These are phyloP conservation scores for Chrysosporium keratinophilum DNA, from an alignment of 2,329 filamentous ascomycete species.

Conservation along the genomic window DNA sequence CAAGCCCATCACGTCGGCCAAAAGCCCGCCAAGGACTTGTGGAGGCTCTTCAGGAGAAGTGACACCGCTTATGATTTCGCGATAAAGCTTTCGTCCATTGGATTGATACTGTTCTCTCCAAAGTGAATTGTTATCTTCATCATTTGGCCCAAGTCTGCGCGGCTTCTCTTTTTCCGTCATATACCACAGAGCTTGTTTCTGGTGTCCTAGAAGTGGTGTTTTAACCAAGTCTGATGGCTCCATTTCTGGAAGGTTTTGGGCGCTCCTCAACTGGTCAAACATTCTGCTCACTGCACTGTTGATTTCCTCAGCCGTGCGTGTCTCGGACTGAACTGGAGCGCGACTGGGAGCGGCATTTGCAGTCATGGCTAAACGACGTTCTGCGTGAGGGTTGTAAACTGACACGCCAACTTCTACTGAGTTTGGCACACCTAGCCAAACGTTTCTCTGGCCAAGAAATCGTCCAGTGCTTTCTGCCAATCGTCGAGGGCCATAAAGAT, in stretches of 20 bases:
- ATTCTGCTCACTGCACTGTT: conserved; percentile 73
- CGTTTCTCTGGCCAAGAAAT: conserved; percentile 53
- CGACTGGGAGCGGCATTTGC: conserved; percentile 21
- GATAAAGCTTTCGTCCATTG: conserved; percentile 54
- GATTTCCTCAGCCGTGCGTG: conserved; percentile 73
- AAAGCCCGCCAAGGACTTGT: conserved; percentile 60
- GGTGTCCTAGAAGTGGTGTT: conserved; percentile 66
- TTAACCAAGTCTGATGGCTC: conserved; percentile 53
- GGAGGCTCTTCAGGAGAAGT: conserved; percentile 50
- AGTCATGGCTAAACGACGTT: conserved; percentile 31
- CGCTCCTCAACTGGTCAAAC: conserved; percentile 72
- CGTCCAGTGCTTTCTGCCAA: conserved; percentile 56
- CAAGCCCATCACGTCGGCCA: conserved; percentile 83
- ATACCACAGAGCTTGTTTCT: conserved; percentile 82
- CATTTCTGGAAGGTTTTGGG: conserved; percentile 63
- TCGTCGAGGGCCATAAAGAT: conserved; percentile 66
- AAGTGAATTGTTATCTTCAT: conserved; percentile 58
- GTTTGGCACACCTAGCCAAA: conserved; percentile 58
- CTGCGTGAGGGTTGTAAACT: conserved; percentile 66
- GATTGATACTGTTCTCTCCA: conserved; percentile 57
- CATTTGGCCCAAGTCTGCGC: conserved; percentile 47
- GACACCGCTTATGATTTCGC: conserved; percentile 76
- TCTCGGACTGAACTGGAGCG: conserved; percentile 28
- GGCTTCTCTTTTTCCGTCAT: conserved; percentile 69
- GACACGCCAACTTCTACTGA: conserved; percentile 58